Conservation (phyloP, 148 eudicot genomes). For the Persicaria maculosa region DNA sequence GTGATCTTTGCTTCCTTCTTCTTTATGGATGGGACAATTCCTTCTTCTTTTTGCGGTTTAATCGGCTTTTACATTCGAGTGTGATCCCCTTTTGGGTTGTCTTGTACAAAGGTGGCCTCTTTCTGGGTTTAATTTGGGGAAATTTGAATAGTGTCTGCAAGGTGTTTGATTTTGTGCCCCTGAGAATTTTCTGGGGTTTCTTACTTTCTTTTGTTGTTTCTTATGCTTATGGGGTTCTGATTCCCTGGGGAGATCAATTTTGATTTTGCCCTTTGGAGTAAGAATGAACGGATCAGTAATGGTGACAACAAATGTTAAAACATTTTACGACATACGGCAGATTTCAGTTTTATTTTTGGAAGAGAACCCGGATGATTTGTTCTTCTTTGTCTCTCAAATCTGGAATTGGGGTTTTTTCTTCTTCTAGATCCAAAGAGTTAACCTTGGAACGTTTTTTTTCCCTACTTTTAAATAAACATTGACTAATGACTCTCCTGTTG, state of each 20-base stretch:
- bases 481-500: background rate
- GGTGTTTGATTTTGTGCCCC: slow-evolving; percentile 5
- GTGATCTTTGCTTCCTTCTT: background rate
- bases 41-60: background rate
- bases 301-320: background rate
- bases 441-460: background rate
- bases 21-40: background rate
- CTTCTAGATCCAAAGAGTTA: slow-evolving; percentile 4
- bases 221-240: background rate
- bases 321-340: background rate
- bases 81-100: background rate
- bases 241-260: background rate
- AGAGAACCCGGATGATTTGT: background rate
- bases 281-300: background rate
- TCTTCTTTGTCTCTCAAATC: background rate
- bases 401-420: slow-evolving; percentile 1
- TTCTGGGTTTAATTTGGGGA: background rate
- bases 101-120: background rate
- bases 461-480: slow-evolving; percentile 5
- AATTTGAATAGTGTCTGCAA: background rate
- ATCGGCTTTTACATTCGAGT: too few species aligned
- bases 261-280: background rate
- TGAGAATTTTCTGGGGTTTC: background rate
- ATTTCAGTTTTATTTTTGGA: background rate
- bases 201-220: background rate